A percentile compares a stretch with the other conserved stretches of the same genome.
Conservation (phyloP, 2,329 filamentous ascomycete species). For the Dothistroma septosporum region DNA sequence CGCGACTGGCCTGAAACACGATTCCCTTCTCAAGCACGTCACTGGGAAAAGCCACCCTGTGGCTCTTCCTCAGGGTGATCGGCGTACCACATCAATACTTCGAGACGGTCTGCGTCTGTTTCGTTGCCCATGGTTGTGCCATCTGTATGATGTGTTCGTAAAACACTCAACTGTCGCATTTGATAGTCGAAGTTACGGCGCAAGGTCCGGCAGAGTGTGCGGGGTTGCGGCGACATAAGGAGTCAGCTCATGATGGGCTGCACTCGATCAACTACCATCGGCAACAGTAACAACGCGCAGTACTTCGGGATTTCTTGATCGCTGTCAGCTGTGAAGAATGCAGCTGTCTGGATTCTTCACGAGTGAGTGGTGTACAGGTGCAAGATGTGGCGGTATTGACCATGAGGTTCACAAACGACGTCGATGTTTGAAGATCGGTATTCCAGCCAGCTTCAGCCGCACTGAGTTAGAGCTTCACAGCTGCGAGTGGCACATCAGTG, state of each 20-base stretch:
- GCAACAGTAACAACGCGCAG: no score
- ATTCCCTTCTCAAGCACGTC: background rate
- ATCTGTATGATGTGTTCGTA: background rate
- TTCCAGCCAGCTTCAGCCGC: no score
- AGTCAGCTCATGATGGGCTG: no score
- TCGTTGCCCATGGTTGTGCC: background rate
- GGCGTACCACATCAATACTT: background rate
- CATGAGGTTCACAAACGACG: no score
- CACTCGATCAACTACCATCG: no score
- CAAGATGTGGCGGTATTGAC: no score
- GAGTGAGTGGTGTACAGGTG: no score
- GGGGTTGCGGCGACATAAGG: background rate
- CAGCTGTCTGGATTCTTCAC: no score
- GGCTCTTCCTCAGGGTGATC: background rate
- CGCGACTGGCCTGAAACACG: background rate
- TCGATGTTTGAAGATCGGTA: no score
- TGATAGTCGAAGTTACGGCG: background rate
- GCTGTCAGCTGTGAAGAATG: no score
- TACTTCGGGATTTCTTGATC: no score
- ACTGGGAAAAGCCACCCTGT: background rate
- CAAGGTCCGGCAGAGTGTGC: background rate
- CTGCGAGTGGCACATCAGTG: conserved; percentile 5
- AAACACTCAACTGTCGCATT: background rate
- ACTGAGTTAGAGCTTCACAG: background rate
- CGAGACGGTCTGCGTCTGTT: background rate